A percentile compares a stretch with the other conserved stretches of the same genome.
These are phyloP conservation scores for Diversispora eburnea DNA, from an alignment of 192 early-diverging fungal genomes.

Conservation along the genomic window DNA sequence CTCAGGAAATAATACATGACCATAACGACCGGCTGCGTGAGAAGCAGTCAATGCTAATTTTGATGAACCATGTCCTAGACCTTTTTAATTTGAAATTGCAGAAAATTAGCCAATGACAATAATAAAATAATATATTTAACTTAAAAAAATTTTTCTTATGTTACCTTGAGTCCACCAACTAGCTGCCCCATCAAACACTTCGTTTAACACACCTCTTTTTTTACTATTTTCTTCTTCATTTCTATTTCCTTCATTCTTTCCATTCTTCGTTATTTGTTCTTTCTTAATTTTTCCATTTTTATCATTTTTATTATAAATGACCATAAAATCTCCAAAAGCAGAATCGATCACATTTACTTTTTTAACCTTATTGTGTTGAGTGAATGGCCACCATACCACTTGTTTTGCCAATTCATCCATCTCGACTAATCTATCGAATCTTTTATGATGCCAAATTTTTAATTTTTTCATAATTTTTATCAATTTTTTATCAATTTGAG, in stretches of 20 bases:
- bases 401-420: conserved; percentile 50
- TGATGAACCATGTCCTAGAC: conserved; percentile 66
- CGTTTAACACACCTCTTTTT: conserved; percentile 26
- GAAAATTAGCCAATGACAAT: neutral
- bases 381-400: conserved; percentile 80
- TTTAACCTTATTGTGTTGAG: conserved; percentile 59
- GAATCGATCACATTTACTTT: conserved; percentile 72
- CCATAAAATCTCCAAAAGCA: conserved; percentile 62
- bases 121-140: too few relatives aligned
- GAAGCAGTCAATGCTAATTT: conserved; percentile 56
- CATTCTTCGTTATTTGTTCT: neutral
- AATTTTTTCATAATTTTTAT: conserved; percentile 44
- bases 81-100: neutral
- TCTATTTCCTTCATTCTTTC: too few relatives aligned
- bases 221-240: conserved; percentile 1
- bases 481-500: conserved; percentile 44
- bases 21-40: conserved; percentile 69
- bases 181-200: conserved; percentile 72
- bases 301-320: conserved; percentile 45
- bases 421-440: conserved; percentile 53
- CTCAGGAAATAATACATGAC: conserved; percentile 80
- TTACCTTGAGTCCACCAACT: conserved; percentile 77
- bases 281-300: conserved; percentile 10
- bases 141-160: too few relatives aligned
- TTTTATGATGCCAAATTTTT: conserved; percentile 44